phyloP scores from a whole-genome alignment of 2,329 filamentous ascomycete species.

The Colletotrichum falcatum region DNA sequence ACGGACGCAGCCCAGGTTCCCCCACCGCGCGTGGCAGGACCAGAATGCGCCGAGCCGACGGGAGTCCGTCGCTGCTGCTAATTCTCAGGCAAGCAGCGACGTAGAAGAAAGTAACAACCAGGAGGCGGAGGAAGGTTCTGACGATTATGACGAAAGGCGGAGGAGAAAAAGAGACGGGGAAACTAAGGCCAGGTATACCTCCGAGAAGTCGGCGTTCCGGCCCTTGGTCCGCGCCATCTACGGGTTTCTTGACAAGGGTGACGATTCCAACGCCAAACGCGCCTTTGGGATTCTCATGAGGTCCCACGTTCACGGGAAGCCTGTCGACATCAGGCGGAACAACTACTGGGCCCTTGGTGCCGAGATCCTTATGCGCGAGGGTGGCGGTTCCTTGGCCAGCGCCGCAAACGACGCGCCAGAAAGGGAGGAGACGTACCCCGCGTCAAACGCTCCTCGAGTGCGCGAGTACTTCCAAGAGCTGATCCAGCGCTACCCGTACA shows the following conservation, averaged over 20 bases:
- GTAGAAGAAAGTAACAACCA: slow-evolving; percentile 3
- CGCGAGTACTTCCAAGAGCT: slow-evolving; percentile 79
- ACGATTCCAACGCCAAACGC: slow-evolving; percentile 77
- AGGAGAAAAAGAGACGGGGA: slow-evolving; percentile 41
- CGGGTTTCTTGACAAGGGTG: slow-evolving; percentile 75
- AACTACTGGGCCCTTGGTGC: slow-evolving; percentile 86
- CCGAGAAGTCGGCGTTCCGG: slow-evolving; percentile 38
- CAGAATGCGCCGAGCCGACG: slow-evolving; percentile 3
- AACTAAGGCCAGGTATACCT: slow-evolving; percentile 32
- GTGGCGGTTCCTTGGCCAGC: slow-evolving; percentile 45
- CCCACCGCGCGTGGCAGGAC: slow-evolving; percentile 56
- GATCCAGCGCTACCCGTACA: slow-evolving; percentile 81
- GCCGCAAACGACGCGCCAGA: slow-evolving; percentile 31
- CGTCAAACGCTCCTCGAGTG: slow-evolving; percentile 59
- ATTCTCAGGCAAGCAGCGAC: slow-evolving; percentile 20
- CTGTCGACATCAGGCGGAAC: slow-evolving; percentile 76
- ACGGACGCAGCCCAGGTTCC: slow-evolving; percentile 58
- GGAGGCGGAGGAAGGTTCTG: slow-evolving; percentile 4
- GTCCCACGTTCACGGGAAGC: slow-evolving; percentile 61
- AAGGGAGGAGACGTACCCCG: slow-evolving; percentile 42
- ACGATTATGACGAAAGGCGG: slow-evolving; percentile 31
- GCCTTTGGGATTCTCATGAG: slow-evolving; percentile 77
- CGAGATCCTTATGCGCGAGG: slow-evolving; percentile 80
- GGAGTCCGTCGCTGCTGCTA: background rate
- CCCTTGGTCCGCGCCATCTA: slow-evolving; percentile 69